Base-by-base conservation (phyloP, 1,284 basidiomycete species). In the Malassezia vespertilionis region DNA sequence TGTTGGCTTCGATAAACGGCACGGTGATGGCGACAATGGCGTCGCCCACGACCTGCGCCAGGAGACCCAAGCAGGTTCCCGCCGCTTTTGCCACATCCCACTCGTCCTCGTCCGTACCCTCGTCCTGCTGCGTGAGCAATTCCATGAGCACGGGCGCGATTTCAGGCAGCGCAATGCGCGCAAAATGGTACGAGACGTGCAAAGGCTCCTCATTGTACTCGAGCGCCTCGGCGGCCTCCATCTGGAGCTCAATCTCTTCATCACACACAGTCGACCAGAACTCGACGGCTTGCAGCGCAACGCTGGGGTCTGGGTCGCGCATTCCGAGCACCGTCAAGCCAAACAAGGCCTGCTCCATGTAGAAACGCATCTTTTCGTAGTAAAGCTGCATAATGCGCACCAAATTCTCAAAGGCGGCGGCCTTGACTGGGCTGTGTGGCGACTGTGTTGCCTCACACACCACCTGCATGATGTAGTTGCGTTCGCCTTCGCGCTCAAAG, bases 381-480 rank as follows among this genome's bases (percentile, higher is more conserved):
- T 97, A 99, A 46, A 95, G 75, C 59, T 83, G 82, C 93, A 99
- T 97, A 70, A 96, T 91, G 63, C 83, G 80, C 36, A 97, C 93
- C 14, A 99, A 76, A 73, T 86, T 90, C 72, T 95, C 89, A 69
- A 93, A 99, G 12, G 65, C 61, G 10, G 63, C 59, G 11, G 66
- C 61, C 56, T 68, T 65, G 56, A 69, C 61, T 31, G 57, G 40
- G 75, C 95, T 88, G 41, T 96, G 88, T 34, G 79, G 73, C 14
- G 83, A 79, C 73, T 97, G 93, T 1, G 93, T 97, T 1, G 91
- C 93, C 71, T 97, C 93, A 71, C 91, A 99, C 21, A 97, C 86
- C 40, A 97, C 89, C 76, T 99, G 93, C 93, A 97, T 97, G 73
- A 99, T 97, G 75, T 95, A 97, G 75, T 96, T 97, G 44, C 91